Evolutionary conservation across 139 green algal species (phyloP).

Genomic region (Coccomyxa sp.): DNA sequence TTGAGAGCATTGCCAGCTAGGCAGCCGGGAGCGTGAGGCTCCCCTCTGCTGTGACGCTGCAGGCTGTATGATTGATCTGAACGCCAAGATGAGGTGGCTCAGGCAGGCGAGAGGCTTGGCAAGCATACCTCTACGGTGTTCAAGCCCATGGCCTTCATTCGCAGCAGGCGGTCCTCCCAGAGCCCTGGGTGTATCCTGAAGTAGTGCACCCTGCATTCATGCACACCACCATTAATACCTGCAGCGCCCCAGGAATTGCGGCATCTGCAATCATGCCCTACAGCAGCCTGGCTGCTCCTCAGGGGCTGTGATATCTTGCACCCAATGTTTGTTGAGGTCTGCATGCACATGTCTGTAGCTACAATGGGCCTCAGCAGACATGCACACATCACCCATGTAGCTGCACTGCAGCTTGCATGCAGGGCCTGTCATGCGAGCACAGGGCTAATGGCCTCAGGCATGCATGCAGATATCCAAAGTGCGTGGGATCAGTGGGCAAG

Average conservation of each 20-base stretch:
- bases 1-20: background rate
- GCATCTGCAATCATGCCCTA: too few relatives aligned
- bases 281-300: too few relatives aligned
- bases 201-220: constrained; percentile 40
- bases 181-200: constrained; percentile 42
- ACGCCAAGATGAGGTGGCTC: background rate
- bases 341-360: too few relatives aligned
- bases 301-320: too few relatives aligned
- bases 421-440: too few relatives aligned
- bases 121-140: constrained; percentile 36
- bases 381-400: too few relatives aligned
- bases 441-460: too few relatives aligned
- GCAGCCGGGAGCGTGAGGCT: background rate
- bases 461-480: background rate
- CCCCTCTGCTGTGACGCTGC: background rate
- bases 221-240: background rate
- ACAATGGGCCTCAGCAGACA: too few relatives aligned
- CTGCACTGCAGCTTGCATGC: too few relatives aligned
- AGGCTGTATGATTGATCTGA: background rate
- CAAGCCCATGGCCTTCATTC: constrained; percentile 39
- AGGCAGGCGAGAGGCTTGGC: background rate
- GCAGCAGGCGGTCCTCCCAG: constrained; percentile 47
- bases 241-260: background rate
- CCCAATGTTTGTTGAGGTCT: too few relatives aligned
- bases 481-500: background rate